Conservation (phyloP, 257 asterid genomes). For the Salvia splendens region DNA sequence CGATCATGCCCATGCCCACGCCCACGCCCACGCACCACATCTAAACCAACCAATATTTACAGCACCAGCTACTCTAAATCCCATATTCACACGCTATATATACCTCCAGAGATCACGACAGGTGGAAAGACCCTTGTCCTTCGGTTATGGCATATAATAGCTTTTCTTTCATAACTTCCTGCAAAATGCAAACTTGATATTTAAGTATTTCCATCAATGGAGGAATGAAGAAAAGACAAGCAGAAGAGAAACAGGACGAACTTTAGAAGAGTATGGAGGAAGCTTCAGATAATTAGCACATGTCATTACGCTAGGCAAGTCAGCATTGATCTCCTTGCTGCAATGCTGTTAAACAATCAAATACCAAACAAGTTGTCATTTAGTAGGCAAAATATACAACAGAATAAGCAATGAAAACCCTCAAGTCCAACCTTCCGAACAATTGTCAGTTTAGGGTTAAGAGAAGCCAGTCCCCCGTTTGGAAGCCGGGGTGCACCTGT, state of each 20-base stretch:
- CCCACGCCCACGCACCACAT: constrained; percentile 14
- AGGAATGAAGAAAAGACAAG: not conserved
- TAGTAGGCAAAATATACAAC: not conserved
- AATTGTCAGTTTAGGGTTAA: constrained; percentile 84
- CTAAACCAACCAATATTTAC: constrained; percentile 32
- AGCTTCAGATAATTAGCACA: constrained; percentile 93
- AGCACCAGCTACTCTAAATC: constrained; percentile 37
- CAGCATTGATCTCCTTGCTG: constrained; percentile 56
- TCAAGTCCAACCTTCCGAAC: constrained; percentile 72
- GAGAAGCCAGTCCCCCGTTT: constrained; percentile 90
- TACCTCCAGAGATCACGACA: constrained; percentile 49
- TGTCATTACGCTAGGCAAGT: constrained; percentile 97
- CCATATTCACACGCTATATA: constrained; percentile 49
- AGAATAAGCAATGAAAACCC: not conserved
- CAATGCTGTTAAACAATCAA: constrained; percentile 58
- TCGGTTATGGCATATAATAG: constrained; percentile 79
- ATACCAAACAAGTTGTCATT: not conserved
- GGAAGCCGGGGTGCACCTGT: constrained; percentile 98
- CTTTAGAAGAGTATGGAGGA: constrained; percentile 93
- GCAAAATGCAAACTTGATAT: constrained; percentile 27
- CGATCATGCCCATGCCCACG: constrained; percentile 20
- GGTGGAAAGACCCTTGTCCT: constrained; percentile 97
- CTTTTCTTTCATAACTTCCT: constrained; percentile 87
- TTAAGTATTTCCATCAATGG: not conserved
- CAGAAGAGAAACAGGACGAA: constrained; percentile 26